Base-by-base conservation (phyloP, 768 basidiomycete species). In the Lentinula sp. region DNA sequence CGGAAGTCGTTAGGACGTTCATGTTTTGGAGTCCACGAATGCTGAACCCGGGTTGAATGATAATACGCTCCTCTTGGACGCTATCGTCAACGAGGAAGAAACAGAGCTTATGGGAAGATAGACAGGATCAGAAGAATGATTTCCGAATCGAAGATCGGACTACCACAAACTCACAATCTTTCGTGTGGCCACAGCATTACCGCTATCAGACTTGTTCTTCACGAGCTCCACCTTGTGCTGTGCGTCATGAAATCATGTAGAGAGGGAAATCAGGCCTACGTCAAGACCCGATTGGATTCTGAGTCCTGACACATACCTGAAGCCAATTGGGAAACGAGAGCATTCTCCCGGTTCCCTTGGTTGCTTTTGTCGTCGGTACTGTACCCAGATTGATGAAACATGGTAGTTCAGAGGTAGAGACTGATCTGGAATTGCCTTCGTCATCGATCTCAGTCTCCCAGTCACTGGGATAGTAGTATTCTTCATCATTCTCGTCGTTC, bases 261-360 rank as follows among this genome's bases (percentile, higher is more conserved):
- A 28, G 9, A 8, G 13, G 13, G 7, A 13, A 39, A 13, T 39
- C 37, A 42, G 16, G 3, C 11, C 10, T 28, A n/a, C 4, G 32
- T n/a, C 34, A 4, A 34, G 9, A 37, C n/a, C 10, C 16, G 16
- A 11, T 42, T 13, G 34, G 1, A 5, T 16, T 39, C 37, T 35
- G n/a, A n/a, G n/a, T n/a, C n/a, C n/a, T n/a, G 8, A 53, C 15
- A 53, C n/a, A 54, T 54, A 56, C 55, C 48, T 59, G 57, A 18
- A 59, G 45, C 57, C 57, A 59, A 32, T 59, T 59, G 16, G 57
- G 57, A 18, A 59, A 59, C 16, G 57, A 48, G 7, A 59, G 35
- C 16, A 59, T 59, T n/a, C 57, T 59, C 32, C 57, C 57, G 18
- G 57, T 59, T 10, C 32, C 23, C 56, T 53, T 53, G 8, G 9